A percentile compares a stretch with the other conserved stretches of the same genome.
These are phyloP conservation scores for Colletotrichum sidae DNA, from an alignment of 2,329 filamentous ascomycete species.

Conservation along the genomic window DNA sequence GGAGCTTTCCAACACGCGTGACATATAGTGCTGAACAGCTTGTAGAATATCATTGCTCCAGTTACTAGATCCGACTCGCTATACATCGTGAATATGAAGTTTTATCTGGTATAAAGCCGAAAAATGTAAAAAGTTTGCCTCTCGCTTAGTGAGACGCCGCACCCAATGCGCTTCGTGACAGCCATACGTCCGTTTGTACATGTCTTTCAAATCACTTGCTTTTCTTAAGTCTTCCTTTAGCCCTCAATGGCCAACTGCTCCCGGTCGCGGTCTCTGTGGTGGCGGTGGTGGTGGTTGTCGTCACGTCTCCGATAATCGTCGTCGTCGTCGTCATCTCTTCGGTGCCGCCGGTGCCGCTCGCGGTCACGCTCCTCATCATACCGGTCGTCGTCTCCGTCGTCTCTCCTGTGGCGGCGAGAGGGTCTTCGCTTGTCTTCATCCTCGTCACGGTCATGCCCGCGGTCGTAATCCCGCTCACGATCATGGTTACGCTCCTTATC, in stretches of 20 bases:
- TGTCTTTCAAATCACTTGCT: neutral
- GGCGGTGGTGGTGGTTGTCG: slow-evolving; percentile 48
- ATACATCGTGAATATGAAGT: too few relatives aligned
- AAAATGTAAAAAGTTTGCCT: slow-evolving; percentile 8
- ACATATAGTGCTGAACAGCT: too few relatives aligned
- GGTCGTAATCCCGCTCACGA: slow-evolving; percentile 38
- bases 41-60: too few relatives aligned
- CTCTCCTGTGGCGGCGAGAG: slow-evolving; percentile 43
- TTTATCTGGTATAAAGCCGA: neutral
- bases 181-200: neutral
- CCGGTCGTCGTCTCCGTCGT: slow-evolving; percentile 52
- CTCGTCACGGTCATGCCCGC: slow-evolving; percentile 44
- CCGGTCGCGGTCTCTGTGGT: slow-evolving; percentile 46
- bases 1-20: too few relatives aligned
- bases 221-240: neutral
- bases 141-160: slow-evolving; percentile 23
- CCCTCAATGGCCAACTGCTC: slow-evolving; percentile 37
- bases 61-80: neutral
- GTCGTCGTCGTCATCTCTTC: slow-evolving; percentile 43
- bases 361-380: slow-evolving; percentile 46
- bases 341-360: slow-evolving; percentile 46
- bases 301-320: slow-evolving; percentile 40
- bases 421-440: slow-evolving; percentile 41
- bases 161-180: slow-evolving; percentile 18
- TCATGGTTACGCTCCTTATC: slow-evolving; percentile 50